Conservation (phyloP, 2,329 filamentous ascomycete species). For the Fusarium kyushuense region DNA sequence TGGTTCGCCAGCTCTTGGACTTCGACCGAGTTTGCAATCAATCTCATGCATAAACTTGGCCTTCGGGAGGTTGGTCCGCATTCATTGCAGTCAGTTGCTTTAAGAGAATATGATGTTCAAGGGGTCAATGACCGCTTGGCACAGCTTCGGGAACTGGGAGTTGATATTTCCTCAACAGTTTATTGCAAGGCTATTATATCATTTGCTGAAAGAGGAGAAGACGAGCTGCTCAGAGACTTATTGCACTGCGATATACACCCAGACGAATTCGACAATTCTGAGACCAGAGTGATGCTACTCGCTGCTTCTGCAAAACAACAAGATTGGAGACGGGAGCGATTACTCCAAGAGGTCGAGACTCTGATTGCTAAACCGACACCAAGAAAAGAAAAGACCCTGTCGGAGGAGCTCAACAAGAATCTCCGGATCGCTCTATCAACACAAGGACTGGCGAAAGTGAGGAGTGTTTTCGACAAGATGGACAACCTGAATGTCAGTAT, state of each 20-base stretch:
- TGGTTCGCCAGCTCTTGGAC: conserved; percentile 82
- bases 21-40: conserved; percentile 77
- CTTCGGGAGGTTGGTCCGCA: conserved; percentile 78
- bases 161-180: conserved; percentile 70
- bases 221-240: conserved; percentile 60
- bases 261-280: conserved; percentile 64
- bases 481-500: conserved; percentile 48
- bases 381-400: conserved; percentile 35
- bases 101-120: conserved; percentile 69
- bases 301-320: conserved; percentile 47
- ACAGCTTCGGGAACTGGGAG: conserved; percentile 70
- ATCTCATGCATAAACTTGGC: conserved; percentile 76
- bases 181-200: conserved; percentile 75
- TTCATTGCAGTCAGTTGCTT: conserved; percentile 81
- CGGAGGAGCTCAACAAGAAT: conserved; percentile 44
- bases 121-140: conserved; percentile 70
- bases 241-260: conserved; percentile 66
- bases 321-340: conserved; percentile 57
- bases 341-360: conserved; percentile 59
- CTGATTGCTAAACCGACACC: conserved; percentile 7
- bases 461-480: conserved; percentile 51
- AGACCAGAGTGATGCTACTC: conserved; percentile 56
- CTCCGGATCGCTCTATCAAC: conserved; percentile 27
- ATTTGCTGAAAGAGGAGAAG: conserved; percentile 70
- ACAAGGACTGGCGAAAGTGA: conserved; percentile 41